Evolutionary conservation across 345 rosid genomes (phyloP).

Genomic region (Hibiscus trionum): DNA sequence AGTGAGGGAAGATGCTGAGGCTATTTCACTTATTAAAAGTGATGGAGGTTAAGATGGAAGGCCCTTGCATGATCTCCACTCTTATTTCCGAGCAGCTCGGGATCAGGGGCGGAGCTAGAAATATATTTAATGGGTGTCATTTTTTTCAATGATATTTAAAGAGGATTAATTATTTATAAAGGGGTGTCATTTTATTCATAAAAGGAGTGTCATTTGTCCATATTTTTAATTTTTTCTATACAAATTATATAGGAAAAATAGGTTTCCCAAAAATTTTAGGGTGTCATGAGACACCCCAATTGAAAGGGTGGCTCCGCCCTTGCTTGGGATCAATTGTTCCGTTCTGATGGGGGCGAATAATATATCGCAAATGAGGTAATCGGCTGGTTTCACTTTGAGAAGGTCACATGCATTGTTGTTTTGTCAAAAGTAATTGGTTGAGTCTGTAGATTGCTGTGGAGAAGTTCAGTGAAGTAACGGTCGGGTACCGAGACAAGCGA

Average conservation of each 20-base stretch:
- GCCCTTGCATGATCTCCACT: neutral
- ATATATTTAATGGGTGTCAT: no score
- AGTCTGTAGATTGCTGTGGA: neutral
- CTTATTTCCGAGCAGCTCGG: neutral
- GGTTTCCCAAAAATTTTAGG: no score
- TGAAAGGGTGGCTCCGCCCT: no score
- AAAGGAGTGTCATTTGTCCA: no score
- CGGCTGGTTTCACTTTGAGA: neutral
- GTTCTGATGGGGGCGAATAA: neutral
- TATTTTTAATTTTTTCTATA: no score
- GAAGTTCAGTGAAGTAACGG: neutral
- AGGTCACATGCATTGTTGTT: neutral
- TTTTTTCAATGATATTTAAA: no score
- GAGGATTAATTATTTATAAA: no score
- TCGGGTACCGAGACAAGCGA: neutral
- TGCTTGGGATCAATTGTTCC: neutral
- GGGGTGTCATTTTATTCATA: no score
- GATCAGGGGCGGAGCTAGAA: no score
- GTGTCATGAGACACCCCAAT: no score
- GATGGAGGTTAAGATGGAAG: neutral
- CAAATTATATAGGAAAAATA: no score
- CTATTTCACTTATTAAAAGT: neutral
- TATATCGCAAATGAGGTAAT: neutral
- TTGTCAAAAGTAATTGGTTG: neutral
- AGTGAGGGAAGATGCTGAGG: neutral